These are phyloP conservation scores for Sanguinoderma infundibulare DNA, from an alignment of 1,284 basidiomycete genomes.

Conservation along the genomic window DNA sequence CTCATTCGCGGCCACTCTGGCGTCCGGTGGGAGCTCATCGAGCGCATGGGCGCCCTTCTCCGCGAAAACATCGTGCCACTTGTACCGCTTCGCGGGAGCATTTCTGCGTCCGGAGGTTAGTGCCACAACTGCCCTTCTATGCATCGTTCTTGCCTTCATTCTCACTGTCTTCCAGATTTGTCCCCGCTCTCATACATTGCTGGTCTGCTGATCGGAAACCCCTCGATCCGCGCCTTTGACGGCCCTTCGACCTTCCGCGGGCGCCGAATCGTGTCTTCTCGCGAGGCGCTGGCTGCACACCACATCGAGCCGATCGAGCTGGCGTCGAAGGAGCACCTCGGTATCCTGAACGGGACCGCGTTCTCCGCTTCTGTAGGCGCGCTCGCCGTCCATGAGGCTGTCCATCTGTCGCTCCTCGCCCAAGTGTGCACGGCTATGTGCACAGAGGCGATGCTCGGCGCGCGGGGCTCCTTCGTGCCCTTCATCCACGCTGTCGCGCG, in stretches of 20 bases:
- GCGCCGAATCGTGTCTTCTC: constrained; percentile 61
- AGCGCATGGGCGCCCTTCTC: constrained; percentile 79
- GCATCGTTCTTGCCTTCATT: neutral
- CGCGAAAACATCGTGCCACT: constrained; percentile 78
- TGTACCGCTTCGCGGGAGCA: constrained; percentile 83
- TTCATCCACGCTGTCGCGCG: constrained; percentile 82
- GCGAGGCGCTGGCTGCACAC: constrained; percentile 69
- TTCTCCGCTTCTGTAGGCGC: constrained; percentile 71
- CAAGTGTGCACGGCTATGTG: constrained; percentile 86
- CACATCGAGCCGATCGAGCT: constrained; percentile 72
- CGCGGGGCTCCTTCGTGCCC: constrained; percentile 74
- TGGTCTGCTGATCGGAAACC: constrained; percentile 77
- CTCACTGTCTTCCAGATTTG: constrained; percentile 50
- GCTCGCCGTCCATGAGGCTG: constrained; percentile 73
- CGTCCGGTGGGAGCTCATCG: constrained; percentile 80
- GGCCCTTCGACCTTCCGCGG: constrained; percentile 55
- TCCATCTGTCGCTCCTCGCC: constrained; percentile 72
- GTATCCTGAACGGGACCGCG: constrained; percentile 84
- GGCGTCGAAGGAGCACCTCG: constrained; percentile 83
- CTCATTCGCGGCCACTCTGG: constrained; percentile 87
- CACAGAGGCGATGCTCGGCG: constrained; percentile 79
- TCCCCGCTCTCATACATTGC: constrained; percentile 87
- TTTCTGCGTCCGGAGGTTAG: constrained; percentile 81
- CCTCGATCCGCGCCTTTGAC: constrained; percentile 75
- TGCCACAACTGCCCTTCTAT: neutral